Percentiles rank a stretch among this genome's conserved stretches.
These are phyloP conservation scores for Leptosphaerulina australis DNA, from an alignment of 2,329 filamentous ascomycete species.

Conservation along the genomic window DNA sequence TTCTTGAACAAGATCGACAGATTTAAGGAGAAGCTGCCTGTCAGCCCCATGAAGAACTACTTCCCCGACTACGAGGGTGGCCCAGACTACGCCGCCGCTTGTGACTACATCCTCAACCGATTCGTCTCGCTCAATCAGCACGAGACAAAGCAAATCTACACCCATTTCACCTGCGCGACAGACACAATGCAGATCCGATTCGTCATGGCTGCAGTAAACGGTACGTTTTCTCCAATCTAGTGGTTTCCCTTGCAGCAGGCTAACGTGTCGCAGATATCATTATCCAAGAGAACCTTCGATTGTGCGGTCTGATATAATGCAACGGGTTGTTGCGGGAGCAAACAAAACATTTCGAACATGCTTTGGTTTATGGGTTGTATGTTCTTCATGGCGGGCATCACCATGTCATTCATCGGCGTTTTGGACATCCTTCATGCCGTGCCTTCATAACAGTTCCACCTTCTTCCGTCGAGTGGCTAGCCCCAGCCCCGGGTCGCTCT, in stretches of 20 bases:
- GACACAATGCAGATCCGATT: slow-evolving; percentile 99
- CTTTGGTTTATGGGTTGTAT: slow-evolving; percentile 47
- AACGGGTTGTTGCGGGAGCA: slow-evolving; percentile 26
- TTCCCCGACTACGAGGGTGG: slow-evolving; percentile 82
- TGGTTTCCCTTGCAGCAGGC: slow-evolving; percentile 20
- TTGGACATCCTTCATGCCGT: slow-evolving; percentile 41
- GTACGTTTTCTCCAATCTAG: slow-evolving; percentile 59
- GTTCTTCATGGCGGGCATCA: slow-evolving; percentile 40
- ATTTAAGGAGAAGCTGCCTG: slow-evolving; percentile 75
- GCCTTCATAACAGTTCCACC: slow-evolving; percentile 28
- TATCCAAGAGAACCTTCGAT: slow-evolving; percentile 97
- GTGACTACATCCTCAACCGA: slow-evolving; percentile 98
- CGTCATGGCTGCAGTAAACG: slow-evolving; percentile 99
- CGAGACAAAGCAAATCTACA: slow-evolving; percentile 99
- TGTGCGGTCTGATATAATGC: slow-evolving; percentile 91
- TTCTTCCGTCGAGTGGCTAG: slow-evolving; percentile 41
- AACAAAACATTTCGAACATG: slow-evolving; percentile 37
- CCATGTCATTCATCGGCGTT: slow-evolving; percentile 47
- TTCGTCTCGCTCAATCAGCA: slow-evolving; percentile 99
- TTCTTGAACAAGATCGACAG: slow-evolving; percentile 78
- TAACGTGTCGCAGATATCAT: slow-evolving; percentile 82
- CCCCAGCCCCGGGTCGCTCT: slow-evolving; percentile 38
- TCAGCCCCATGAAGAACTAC: slow-evolving; percentile 77
- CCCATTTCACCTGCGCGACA: slow-evolving; percentile 97
- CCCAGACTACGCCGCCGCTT: slow-evolving; percentile 92